Percentiles rank a stretch among this genome's conserved stretches.
phyloP scores from a whole-genome alignment of 2,329 filamentous ascomycete species.

The Aspergillus quadricinctus region DNA sequence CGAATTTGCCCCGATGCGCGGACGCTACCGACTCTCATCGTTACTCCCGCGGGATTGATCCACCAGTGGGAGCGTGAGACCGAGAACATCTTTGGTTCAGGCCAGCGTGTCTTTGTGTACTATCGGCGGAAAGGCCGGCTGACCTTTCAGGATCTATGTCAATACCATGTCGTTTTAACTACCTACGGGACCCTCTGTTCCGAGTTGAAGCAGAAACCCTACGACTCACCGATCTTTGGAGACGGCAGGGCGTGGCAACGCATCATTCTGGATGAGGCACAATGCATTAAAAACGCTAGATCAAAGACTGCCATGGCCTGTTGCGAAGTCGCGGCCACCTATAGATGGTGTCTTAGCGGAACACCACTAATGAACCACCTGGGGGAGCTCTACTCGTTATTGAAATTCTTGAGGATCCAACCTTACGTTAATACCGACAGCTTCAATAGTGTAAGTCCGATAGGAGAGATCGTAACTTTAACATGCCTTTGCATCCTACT shows the following conservation, averaged over 20 bases:
- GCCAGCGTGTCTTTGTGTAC: constrained; percentile 59
- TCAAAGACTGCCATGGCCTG: constrained; percentile 60
- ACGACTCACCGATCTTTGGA: too few species aligned
- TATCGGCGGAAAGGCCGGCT: constrained; percentile 62
- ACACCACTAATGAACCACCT: constrained; percentile 88
- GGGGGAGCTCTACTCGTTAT: constrained; percentile 69
- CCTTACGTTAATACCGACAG: constrained; percentile 64
- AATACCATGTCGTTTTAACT: constrained; percentile 71
- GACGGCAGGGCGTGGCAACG: constrained; percentile 58
- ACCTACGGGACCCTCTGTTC: constrained; percentile 69
- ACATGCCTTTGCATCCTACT: background rate
- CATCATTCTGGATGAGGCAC: constrained; percentile 73
- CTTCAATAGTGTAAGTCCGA: constrained; percentile 53
- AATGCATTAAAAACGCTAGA: constrained; percentile 71
- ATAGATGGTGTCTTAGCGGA: constrained; percentile 72
- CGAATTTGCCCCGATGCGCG: constrained; percentile 55
- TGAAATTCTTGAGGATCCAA: constrained; percentile 71
- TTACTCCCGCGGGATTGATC: constrained; percentile 74
- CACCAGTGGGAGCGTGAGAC: constrained; percentile 85
- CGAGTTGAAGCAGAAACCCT: constrained; percentile 53
- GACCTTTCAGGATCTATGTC: constrained; percentile 57
- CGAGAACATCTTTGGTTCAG: constrained; percentile 58
- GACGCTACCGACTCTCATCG: constrained; percentile 72
- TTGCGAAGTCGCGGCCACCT: constrained; percentile 53
- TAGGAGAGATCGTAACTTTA: background rate